Evolutionary conservation across 768 basidiomycete species (phyloP).

Genomic region (Leucocoprinus birnbaumii): DNA sequence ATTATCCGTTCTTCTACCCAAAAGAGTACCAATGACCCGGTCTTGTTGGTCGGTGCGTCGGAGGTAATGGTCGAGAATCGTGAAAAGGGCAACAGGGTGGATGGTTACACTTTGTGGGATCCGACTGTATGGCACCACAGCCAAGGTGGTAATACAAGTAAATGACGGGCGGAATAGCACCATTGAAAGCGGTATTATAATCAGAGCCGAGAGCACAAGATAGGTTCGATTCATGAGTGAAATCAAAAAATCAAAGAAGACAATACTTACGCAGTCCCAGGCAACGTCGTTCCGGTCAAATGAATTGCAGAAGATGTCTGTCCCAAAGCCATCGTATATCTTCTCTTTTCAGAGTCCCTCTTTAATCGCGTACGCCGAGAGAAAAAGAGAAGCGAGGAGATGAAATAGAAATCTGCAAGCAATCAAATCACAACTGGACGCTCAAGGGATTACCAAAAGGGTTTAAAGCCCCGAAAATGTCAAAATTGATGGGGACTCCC

Average conservation of each 20-base stretch:
- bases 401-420: constrained; percentile 15
- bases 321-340: constrained; percentile 41
- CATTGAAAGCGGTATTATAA: neutral
- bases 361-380: constrained; percentile 12
- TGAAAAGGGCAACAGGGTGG: constrained; percentile 90
- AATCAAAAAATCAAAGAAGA: neutral
- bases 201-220: neutral
- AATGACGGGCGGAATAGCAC: neutral
- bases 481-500: neutral
- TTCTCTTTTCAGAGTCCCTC: neutral
- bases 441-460: constrained; percentile 2
- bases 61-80: constrained; percentile 95
- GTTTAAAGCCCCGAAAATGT: constrained; percentile 27
- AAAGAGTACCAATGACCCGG: constrained; percentile 93
- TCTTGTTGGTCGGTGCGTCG: constrained; percentile 78
- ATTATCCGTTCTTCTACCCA: constrained; percentile 72
- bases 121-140: constrained; percentile 40
- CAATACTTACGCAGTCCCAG: constrained; percentile 35
- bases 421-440: constrained; percentile 15
- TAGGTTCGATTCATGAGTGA: neutral
- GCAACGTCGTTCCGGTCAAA: constrained; percentile 34
- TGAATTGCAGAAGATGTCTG: constrained; percentile 49
- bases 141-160: neutral
- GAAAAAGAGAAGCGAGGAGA: constrained; percentile 4
- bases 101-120: constrained; percentile 74